Percentiles rank a stretch among this genome's conserved stretches.
phyloP scores from a whole-genome alignment of 768 basidiomycete genomes.

The Pilatotrama ljubarskyi region DNA sequence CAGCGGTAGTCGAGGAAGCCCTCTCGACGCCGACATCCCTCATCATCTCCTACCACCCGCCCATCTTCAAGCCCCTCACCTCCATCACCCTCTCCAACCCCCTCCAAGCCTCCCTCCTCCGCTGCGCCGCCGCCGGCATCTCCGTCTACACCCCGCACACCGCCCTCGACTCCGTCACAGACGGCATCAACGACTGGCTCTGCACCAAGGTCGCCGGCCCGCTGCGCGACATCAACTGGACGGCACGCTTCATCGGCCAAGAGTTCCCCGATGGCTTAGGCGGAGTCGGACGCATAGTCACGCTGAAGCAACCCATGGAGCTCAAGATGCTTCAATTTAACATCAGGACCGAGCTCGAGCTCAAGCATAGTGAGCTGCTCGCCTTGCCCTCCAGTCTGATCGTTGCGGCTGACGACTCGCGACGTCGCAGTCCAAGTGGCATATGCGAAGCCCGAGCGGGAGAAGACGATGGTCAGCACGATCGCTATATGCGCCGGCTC shows the following conservation, averaged over 20 bases:
- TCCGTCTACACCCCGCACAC: conserved; percentile 89
- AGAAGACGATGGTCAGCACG: conserved; percentile 42
- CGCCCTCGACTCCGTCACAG: conserved; percentile 78
- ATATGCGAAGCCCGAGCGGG: conserved; percentile 34
- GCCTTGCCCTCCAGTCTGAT: conserved; percentile 9
- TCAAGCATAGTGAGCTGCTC: conserved; percentile 53
- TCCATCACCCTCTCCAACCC: conserved; percentile 78
- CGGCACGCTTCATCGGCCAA: conserved; percentile 31
- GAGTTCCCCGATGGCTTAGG: conserved; percentile 33
- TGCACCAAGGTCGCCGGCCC: conserved; percentile 40
- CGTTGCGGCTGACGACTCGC: conserved; percentile 23
- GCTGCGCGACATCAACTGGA: conserved; percentile 36
- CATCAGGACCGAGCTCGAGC: conserved; percentile 67
- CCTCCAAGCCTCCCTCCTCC: conserved; percentile 77
- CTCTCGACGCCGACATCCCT: conserved; percentile 58
- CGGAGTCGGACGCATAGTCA: conserved; percentile 71
- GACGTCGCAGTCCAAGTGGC: conserved; percentile 63
- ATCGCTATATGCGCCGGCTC: conserved; percentile 93
- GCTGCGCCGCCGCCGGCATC: conserved; percentile 79
- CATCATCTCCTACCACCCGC: conserved; percentile 84
- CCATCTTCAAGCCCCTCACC: conserved; percentile 74
- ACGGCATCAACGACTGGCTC: conserved; percentile 92
- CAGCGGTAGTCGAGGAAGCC: conserved; percentile 70
- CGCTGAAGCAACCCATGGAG: conserved; percentile 53
- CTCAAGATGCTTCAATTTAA: conserved; percentile 62